Conservation (phyloP, 1,284 basidiomycete species). For the Sporisorium graminicola region DNA sequence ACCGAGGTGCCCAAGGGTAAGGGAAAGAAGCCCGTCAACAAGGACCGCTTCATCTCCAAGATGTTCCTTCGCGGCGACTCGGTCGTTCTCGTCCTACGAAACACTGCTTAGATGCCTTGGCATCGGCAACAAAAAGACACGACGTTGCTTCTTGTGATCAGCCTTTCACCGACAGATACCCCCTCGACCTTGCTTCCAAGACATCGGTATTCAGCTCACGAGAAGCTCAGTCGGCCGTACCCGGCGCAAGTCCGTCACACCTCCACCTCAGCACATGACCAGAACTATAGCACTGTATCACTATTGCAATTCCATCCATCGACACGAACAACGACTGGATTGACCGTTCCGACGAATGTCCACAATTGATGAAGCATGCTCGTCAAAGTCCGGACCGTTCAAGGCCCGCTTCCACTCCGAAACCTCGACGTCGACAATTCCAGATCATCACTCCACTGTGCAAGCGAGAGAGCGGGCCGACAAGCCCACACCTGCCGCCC, state of each 20-base stretch:
- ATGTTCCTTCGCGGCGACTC: slow-evolving; percentile 77
- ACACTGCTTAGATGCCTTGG: slow-evolving; percentile 28
- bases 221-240: neutral
- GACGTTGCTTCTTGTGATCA: neutral
- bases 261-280: neutral
- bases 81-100: slow-evolving; percentile 63
- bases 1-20: slow-evolving; percentile 97
- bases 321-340: neutral
- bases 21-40: slow-evolving; percentile 96
- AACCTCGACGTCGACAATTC: neutral
- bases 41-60: slow-evolving; percentile 95
- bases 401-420: neutral
- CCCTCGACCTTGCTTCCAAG: neutral
- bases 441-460: neutral
- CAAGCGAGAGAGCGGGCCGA: neutral
- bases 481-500: neutral
- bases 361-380: neutral
- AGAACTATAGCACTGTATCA: slow-evolving; percentile 20
- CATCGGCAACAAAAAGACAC: neutral
- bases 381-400: neutral
- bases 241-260: neutral
- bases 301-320: slow-evolving; percentile 18
- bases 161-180: slow-evolving; percentile 12
- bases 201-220: neutral
- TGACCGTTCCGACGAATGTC: neutral